A percentile compares a stretch with the other conserved stretches of the same genome.
Conservation (phyloP, 148 eudicot genomes). For the Rhododendron simsii region DNA sequence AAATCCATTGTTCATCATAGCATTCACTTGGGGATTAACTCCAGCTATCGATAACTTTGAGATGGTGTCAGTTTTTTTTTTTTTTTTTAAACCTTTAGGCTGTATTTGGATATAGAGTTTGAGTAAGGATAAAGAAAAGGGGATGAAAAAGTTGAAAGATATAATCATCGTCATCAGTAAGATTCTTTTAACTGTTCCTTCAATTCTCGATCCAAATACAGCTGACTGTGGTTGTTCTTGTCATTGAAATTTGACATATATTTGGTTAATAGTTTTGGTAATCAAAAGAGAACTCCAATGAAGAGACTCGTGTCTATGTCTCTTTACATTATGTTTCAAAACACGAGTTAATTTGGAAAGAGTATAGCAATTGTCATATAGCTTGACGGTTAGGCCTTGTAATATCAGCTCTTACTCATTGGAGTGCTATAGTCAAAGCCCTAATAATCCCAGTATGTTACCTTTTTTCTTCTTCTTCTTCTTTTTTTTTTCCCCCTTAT, state of each 20-base stretch:
- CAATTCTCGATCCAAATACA: background rate
- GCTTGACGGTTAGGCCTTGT: background rate
- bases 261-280: background rate
- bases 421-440: background rate
- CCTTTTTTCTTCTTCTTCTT: background rate
- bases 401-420: background rate
- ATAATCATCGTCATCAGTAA: background rate
- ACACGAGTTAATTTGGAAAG: background rate
- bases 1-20: background rate
- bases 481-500: too few species aligned
- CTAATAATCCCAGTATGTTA: background rate
- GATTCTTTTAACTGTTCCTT: background rate
- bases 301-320: background rate
- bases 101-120: background rate
- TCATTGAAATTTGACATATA: background rate
- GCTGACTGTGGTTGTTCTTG: background rate
- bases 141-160: background rate
- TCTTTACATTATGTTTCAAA: background rate
- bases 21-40: background rate
- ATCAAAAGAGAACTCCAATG: background rate
- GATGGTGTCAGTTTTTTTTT: background rate
- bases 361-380: background rate
- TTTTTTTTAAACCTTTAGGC: background rate
- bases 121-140: background rate
- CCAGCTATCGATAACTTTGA: background rate